Conservation (phyloP, 768 basidiomycete genomes). For the Termitomyces sp. region DNA sequence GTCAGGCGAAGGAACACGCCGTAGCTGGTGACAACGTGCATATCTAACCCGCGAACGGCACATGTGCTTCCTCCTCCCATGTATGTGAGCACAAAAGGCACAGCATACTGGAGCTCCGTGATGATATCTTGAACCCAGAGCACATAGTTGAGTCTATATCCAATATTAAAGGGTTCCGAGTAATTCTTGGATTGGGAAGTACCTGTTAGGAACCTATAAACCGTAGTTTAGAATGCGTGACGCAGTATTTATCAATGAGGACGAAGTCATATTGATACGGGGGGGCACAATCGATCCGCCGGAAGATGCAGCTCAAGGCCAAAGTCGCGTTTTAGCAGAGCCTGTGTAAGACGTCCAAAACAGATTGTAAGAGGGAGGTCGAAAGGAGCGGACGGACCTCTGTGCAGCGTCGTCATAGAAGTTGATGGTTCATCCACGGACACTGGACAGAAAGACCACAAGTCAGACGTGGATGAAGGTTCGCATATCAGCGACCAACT, state of each 20-base stretch:
- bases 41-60: constrained; percentile 56
- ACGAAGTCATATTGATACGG: too few relatives aligned
- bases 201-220: constrained; percentile 71
- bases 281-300: constrained; percentile 77
- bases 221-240: background rate
- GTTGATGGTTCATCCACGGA: constrained; percentile 50
- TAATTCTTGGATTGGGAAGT: background rate
- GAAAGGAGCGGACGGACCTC: constrained; percentile 45
- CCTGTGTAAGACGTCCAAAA: constrained; percentile 76
- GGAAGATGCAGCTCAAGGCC: constrained; percentile 58
- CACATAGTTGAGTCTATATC: constrained; percentile 78
- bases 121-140: constrained; percentile 80
- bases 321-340: constrained; percentile 76
- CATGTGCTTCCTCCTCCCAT: background rate
- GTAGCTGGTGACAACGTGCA: constrained; percentile 44
- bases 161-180: background rate
- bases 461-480: too few relatives aligned
- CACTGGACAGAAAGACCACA: constrained; percentile 1
- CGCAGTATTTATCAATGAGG: too few relatives aligned
- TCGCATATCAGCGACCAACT: constrained; percentile 4
- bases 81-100: constrained; percentile 4
- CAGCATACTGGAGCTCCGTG: constrained; percentile 20
- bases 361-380: constrained; percentile 4
- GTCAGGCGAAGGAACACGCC: background rate
- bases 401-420: constrained; percentile 72